These are phyloP conservation scores for Entonaema liquescens DNA, from an alignment of 495 filamentous ascomycete genomes.

Conservation along the genomic window DNA sequence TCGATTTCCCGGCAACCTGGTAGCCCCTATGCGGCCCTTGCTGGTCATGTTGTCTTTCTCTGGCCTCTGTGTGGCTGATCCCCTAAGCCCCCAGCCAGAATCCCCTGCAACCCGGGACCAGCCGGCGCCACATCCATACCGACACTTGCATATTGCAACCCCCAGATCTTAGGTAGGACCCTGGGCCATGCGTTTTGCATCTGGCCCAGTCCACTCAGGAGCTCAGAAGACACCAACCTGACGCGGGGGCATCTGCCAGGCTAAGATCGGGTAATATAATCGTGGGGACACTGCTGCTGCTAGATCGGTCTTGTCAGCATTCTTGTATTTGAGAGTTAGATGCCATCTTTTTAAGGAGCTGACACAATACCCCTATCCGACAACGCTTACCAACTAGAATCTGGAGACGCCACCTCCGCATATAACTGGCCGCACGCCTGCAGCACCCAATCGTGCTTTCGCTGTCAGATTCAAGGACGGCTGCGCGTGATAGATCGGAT, in stretches of 20 bases:
- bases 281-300: slow-evolving; percentile 28
- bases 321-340: slow-evolving; percentile 21
- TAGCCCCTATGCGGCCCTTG: slow-evolving; percentile 39
- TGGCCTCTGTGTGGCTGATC: slow-evolving; percentile 25
- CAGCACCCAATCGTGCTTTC: slow-evolving; percentile 34
- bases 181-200: slow-evolving; percentile 40
- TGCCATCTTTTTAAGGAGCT: slow-evolving; percentile 17
- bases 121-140: slow-evolving; percentile 36
- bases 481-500: slow-evolving; percentile 41
- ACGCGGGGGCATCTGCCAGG: slow-evolving; percentile 40
- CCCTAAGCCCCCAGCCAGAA: slow-evolving; percentile 8
- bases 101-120: slow-evolving; percentile 41
- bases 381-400: slow-evolving; percentile 20
- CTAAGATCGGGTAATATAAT: slow-evolving; percentile 43
- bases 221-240: slow-evolving; percentile 21
- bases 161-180: slow-evolving; percentile 38
- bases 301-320: slow-evolving; percentile 20
- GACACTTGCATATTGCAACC: slow-evolving; percentile 41
- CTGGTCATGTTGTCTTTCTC: slow-evolving; percentile 19
- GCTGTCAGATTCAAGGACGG: slow-evolving; percentile 19
- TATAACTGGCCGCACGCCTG: slow-evolving; percentile 24
- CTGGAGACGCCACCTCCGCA: slow-evolving; percentile 18
- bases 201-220: slow-evolving; percentile 40
- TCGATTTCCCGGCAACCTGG: slow-evolving; percentile 37
- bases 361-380: slow-evolving; percentile 39